Percentiles rank a stretch among this genome's conserved stretches.
phyloP scores from a whole-genome alignment of 768 basidiomycete species.

The Thelephora aurantiotincta region DNA sequence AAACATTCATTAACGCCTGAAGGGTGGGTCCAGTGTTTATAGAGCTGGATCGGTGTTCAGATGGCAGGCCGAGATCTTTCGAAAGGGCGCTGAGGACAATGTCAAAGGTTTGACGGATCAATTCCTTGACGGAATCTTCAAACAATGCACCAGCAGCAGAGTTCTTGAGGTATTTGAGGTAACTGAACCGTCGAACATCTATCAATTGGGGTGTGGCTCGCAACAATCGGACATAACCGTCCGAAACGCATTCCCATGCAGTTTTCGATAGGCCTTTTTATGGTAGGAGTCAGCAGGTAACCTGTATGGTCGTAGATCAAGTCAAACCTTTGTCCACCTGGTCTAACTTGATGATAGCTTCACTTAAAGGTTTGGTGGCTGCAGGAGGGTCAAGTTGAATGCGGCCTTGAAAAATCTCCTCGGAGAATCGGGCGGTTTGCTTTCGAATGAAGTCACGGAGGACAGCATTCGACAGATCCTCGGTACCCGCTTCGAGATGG shows the following conservation, averaged over 20 bases:
- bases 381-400: conserved; percentile 30
- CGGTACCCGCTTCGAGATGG: neutral
- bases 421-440: conserved; percentile 35
- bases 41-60: no score
- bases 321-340: conserved; percentile 15
- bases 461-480: no score
- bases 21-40: no score
- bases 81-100: no score
- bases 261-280: conserved; percentile 7
- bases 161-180: no score
- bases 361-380: no score
- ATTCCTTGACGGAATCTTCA: no score
- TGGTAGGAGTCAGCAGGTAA: neutral
- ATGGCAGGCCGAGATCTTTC: no score
- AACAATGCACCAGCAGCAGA: no score
- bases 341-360: conserved; percentile 7
- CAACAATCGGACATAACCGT: conserved; percentile 8
- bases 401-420: conserved; percentile 25
- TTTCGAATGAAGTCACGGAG: conserved; percentile 1
- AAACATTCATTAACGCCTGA: no score
- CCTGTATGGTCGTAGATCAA: neutral
- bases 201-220: conserved; percentile 4
- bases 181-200: neutral
- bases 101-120: no score
- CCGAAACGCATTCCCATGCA: conserved; percentile 34